Base-by-base conservation (phyloP, 495 filamentous ascomycete genomes). In the Tuber brumale region DNA sequence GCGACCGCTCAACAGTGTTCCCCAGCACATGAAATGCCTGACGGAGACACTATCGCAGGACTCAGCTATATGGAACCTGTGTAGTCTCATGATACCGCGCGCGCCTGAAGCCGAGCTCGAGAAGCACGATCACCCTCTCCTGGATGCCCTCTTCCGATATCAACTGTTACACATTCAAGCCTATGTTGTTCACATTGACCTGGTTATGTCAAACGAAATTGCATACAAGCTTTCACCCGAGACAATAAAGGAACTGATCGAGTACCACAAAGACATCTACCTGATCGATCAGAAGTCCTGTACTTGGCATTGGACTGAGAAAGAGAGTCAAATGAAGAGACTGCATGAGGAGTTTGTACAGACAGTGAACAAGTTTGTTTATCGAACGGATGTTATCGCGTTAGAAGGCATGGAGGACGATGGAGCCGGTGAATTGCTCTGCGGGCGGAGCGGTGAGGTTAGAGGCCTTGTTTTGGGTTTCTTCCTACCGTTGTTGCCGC, bases 161-260 rank as follows among this genome's bases (percentile, higher is more conserved):
- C 92, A 97, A 88, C 90, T 97, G 86, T 88, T 97, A 85, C 93
- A 97, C 84, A 88, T 98, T 77, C 94, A 98, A 85, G 96, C 95
- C 71, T 99, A 99, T 85, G 93, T 98, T 79, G 95, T 99, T 76
- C 96, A 98, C 85, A 94, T 99, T 85, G 95, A 99, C 86, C 95
- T 99, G 93, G 95, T 99, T 70, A 91, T 95, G 75, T 91, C 94
- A 84, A 97, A 97, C 83, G 95, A 99, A 85, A 94, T 99, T 76
- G 96, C 95, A 74, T 98, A 94, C 89, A 99, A 99, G 87, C 88
- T 99, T 80, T 97, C 94, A n/a, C 91, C 92, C 61, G 95, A 98
- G 84, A 93, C 95, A 69, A 99, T 99, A 87, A 94, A 97, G 81
- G 85, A 93, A 42, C 89, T 99, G 79, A 92, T 97, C 83, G 94